Base-by-base conservation (phyloP, 495 filamentous ascomycete genomes). In the Bryoglossum gracile region DNA sequence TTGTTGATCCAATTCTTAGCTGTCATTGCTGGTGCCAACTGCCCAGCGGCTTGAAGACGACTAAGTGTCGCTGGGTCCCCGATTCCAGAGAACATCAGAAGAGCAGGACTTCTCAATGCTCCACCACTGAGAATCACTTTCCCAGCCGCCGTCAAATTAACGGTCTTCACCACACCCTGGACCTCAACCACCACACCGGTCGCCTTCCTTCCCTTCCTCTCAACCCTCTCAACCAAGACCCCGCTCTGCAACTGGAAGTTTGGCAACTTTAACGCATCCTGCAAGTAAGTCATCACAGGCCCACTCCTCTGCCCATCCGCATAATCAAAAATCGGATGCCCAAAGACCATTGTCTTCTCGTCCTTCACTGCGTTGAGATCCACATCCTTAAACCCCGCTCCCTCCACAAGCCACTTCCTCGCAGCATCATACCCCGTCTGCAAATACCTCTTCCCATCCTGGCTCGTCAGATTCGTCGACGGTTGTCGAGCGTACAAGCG, bases 271-370 rank as follows among this genome's bases (percentile, higher is more conserved):
- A 71, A 68, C 24, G 83, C 83, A 26, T 69, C 73, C 25, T 78
- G 73, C 8, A 89, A 74, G 62, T 89, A 90, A 5, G 84, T 87
- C 3, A 77, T 77, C 54, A 86, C 65, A 38, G 84, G 86, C 8
- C 86, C 85, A 28, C 80, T 79, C 46, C 85, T 74, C 65, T 84
- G 70, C 32, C 78, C 82, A 45, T 77, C 63, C 17, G 69, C 64
- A 65, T 76, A 83, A 75, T 86, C 87, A 66, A 77, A 84, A 9
- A 81, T 70, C 8, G 80, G 72, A 61, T 81, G 74, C 40, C 76
- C 65, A 54, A 70, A 87, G 33, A 75, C 80, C 51, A 75, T 67
- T 65, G 85, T 78, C 71, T 90, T 90, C 57, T 71, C 48, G 35
- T 78, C 67, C 2, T 83, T 80, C 21, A 68, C 60, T 6, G 67